These are phyloP conservation scores for Cryptosporidium bovis DNA, from an alignment of 169 alveolate species.

Conservation along the genomic window DNA sequence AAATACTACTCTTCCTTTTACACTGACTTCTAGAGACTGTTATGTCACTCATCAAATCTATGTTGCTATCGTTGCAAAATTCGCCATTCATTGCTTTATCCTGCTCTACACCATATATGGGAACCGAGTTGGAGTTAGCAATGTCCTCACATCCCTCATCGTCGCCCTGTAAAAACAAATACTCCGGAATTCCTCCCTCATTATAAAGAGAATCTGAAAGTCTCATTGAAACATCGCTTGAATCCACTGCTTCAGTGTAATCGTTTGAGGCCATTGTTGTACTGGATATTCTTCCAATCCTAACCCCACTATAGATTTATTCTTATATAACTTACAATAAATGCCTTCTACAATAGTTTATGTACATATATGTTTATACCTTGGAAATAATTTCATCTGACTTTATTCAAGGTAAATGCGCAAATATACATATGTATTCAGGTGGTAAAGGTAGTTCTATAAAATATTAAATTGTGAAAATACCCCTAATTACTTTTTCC, in stretches of 20 bases:
- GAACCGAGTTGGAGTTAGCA: not conserved
- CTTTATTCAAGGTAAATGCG: not conserved
- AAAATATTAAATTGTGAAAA: no score
- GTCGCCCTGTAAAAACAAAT: conserved; percentile 25
- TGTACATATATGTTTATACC: not conserved
- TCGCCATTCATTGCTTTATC: not conserved
- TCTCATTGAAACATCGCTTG: conserved; percentile 35
- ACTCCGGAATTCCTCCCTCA: conserved; percentile 45
- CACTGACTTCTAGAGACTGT: no score
- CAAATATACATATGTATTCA: not conserved
- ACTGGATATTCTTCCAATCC: no score
- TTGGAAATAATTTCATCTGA: conserved; percentile 2
- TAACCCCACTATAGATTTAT: no score
- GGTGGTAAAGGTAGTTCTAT: no score
- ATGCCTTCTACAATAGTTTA: not conserved
- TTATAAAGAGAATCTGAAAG: conserved; percentile 47
- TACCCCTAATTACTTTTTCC: no score
- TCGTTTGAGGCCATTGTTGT: conserved; percentile 30
- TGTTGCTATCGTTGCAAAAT: conserved; percentile 13
- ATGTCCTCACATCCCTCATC: conserved; percentile 23
- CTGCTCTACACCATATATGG: not conserved
- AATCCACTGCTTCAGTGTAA: conserved; percentile 28
- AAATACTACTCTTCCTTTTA: not conserved
- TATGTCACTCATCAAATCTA: not conserved
- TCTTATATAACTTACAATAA: not conserved